phyloP scores from a whole-genome alignment of 257 asterid genomes.

The Euphrasia confusa region DNA sequence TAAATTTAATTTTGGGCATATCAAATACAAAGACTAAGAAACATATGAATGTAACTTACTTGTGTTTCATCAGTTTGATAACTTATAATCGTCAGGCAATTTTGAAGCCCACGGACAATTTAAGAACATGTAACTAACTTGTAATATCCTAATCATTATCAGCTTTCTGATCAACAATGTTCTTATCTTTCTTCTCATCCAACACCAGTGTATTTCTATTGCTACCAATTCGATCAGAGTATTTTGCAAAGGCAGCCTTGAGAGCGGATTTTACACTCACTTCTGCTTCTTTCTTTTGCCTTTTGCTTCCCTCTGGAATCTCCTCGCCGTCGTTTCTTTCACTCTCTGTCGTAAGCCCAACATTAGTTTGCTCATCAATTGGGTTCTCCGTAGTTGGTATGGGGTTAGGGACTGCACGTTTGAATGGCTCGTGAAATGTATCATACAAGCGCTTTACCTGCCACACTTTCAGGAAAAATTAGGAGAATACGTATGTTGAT shows the following conservation, averaged over 20 bases:
- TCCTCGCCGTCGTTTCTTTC: slow-evolving; percentile 41
- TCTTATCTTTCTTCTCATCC: slow-evolving; percentile 31
- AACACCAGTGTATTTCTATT: slow-evolving; percentile 35
- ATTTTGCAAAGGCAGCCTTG: slow-evolving; percentile 72
- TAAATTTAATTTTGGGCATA: too few relatives aligned
- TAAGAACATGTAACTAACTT: slow-evolving; percentile 12
- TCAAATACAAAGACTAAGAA: too few relatives aligned
- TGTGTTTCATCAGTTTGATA: too few relatives aligned
- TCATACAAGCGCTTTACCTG: slow-evolving; percentile 89
- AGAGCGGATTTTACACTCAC: slow-evolving; percentile 62
- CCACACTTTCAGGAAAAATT: slow-evolving; percentile 2
- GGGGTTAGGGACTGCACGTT: slow-evolving; percentile 54
- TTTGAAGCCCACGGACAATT: too few relatives aligned
- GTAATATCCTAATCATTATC: slow-evolving; percentile 23
- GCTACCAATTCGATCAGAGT: slow-evolving; percentile 41
- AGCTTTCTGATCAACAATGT: slow-evolving; percentile 20
- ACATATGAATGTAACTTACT: too few relatives aligned
- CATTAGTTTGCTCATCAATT: slow-evolving; percentile 16
- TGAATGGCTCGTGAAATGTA: slow-evolving; percentile 92
- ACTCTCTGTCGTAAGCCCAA: slow-evolving; percentile 35
- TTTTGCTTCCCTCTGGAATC: slow-evolving; percentile 36
- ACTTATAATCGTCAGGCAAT: too few relatives aligned
- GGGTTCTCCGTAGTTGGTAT: slow-evolving; percentile 35
- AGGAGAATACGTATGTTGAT: not conserved
- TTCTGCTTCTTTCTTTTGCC: slow-evolving; percentile 55